Conservation (phyloP, 805 yeast genomes). For the Candida morakotiae region DNA sequence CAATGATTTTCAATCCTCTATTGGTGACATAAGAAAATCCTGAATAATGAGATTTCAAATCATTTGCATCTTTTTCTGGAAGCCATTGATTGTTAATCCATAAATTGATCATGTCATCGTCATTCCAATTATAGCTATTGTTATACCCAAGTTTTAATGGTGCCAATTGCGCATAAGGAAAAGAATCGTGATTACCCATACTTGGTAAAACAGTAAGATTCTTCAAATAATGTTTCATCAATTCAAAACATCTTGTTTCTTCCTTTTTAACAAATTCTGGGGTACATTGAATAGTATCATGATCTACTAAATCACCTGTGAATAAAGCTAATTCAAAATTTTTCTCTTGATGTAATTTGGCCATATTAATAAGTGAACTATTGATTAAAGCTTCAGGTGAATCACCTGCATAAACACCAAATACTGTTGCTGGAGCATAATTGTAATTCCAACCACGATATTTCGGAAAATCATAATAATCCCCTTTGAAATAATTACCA, state of each 20-base stretch:
- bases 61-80: conserved; percentile 18
- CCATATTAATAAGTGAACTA: conserved; percentile 40
- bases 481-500: conserved; percentile 25
- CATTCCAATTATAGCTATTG: conserved; percentile 31
- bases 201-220: conserved; percentile 57
- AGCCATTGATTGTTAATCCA: conserved; percentile 36
- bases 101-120: conserved; percentile 27
- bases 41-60: conserved; percentile 48
- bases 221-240: conserved; percentile 48
- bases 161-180: conserved; percentile 69
- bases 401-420: conserved; percentile 61
- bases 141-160: conserved; percentile 31
- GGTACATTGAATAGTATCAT: conserved; percentile 48
- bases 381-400: conserved; percentile 62
- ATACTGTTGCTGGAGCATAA: conserved; percentile 51
- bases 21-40: conserved; percentile 56
- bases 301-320: conserved; percentile 73
- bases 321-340: conserved; percentile 57
- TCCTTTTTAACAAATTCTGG: conserved; percentile 64
- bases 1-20: conserved; percentile 54
- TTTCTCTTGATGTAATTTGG: conserved; percentile 13
- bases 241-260: conserved; percentile 65
- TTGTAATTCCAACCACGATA: conserved; percentile 18
- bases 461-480: conserved; percentile 26
- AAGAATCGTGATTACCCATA: conserved; percentile 69